Percentiles rank a stretch among this genome's conserved stretches.
Evolutionary conservation across 2,329 filamentous ascomycete genomes (phyloP).

Genomic region (Colletotrichum somersetense): DNA sequence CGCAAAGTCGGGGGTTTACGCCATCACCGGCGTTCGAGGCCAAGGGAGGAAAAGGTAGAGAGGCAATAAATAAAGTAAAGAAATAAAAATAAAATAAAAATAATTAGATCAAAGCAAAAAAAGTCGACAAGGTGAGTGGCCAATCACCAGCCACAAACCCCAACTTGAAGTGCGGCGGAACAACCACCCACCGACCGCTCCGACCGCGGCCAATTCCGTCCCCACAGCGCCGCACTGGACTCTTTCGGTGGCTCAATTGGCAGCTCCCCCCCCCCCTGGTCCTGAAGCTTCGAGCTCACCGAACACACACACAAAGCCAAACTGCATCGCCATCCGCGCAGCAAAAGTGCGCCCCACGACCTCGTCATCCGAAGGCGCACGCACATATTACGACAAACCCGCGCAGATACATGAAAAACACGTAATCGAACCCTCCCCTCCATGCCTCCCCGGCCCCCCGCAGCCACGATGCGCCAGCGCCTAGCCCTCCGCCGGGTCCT

Average conservation of each 20-base stretch:
- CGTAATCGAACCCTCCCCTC: not conserved
- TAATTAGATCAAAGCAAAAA: not conserved
- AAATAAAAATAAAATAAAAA: not conserved
- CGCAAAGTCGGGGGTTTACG: not conserved
- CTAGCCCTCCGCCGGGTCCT: slow-evolving; percentile 53
- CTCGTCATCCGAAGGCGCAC: too few species aligned
- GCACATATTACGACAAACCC: not conserved
- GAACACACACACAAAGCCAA: too few species aligned
- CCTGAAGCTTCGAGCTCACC: slow-evolving; percentile 5
- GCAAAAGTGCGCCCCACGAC: not conserved
- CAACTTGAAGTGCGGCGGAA: slow-evolving; percentile 1
- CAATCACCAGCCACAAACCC: slow-evolving; percentile 4
- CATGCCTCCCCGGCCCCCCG: not conserved
- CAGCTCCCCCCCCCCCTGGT: not conserved
- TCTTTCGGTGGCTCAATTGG: not conserved
- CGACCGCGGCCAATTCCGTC: not conserved
- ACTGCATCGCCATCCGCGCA: not conserved
- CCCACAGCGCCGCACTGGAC: slow-evolving; percentile 5
- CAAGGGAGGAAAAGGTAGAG: not conserved
- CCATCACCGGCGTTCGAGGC: not conserved
- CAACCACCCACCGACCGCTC: slow-evolving; percentile 13
- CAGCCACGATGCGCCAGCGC: slow-evolving; percentile 55
- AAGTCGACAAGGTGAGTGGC: slow-evolving; percentile 19
- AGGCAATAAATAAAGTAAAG: not conserved
- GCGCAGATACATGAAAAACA: not conserved